Base-by-base conservation (phyloP, 164 flowering plant genomes). In the Houttuynia cordata region DNA sequence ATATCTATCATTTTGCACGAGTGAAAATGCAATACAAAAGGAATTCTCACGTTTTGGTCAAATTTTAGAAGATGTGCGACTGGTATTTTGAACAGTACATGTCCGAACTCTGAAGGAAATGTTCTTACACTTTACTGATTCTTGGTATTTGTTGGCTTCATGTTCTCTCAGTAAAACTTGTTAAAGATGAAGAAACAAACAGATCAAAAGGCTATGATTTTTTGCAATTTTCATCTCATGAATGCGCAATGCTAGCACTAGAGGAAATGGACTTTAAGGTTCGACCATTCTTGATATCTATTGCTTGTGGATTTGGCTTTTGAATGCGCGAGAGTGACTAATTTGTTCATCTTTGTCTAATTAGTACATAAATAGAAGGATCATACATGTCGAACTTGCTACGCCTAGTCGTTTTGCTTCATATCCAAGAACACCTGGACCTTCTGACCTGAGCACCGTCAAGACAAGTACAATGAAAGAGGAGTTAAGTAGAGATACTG, bases 191-290 rank as follows among this genome's bases (percentile, higher is more conserved):
- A 59, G 61, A 15, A 6, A 74, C 79, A 50, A 73, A 68, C 61
- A 78, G 65, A 64, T 74, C 84, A 20, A 83, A 68, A 64, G 86
- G 86, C 7, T 85, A 62, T 73, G 91, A 86, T 9, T 85, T 78
- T 61, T 74, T 85, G 54, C 91, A 85, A 56, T 85, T 76, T 59
- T 77, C 76, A n/a, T 64, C 69, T 55, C 86, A 80, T 68, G 83
- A 79, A 41, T 81, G 76, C 60, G 91, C 91, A 22, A 52, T 85
- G 67, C 74, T 71, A 40, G 91, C 91, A 37, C 51, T 85, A 41
- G 91, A 85, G 61, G 80, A 62, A 60, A 81, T 83, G 91, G 86
- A 85, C 67, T 61, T 55, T 61, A 68, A 78, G 85, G 87, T 82
- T 59, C 50, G n/a, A 40, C n/a, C n/a, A n/a, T n/a, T 42, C 56